Percentiles rank a stretch among this genome's conserved stretches.
These are phyloP conservation scores for Penicillium sp. DNA, from an alignment of 2,329 filamentous ascomycete species.

Conservation along the genomic window DNA sequence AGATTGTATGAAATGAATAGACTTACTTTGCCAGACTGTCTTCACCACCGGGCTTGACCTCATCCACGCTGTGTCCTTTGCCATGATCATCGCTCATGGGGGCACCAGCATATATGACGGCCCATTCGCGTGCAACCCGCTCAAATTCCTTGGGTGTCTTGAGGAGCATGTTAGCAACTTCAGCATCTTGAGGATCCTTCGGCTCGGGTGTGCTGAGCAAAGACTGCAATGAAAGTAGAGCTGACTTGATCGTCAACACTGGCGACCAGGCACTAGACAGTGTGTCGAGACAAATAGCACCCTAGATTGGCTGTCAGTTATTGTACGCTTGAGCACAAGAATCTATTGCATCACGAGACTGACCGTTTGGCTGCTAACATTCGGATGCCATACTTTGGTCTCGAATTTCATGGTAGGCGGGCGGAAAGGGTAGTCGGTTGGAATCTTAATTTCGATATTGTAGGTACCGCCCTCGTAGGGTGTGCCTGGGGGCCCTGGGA, in stretches of 20 bases:
- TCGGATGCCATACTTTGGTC: conserved; percentile 96
- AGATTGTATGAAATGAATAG: not conserved
- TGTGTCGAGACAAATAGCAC: conserved; percentile 95
- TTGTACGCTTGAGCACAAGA: not conserved
- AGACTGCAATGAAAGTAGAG: conserved; percentile 88
- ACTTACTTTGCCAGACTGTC: conserved; percentile 58
- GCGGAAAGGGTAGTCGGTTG: conserved; percentile 88
- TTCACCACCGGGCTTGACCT: conserved; percentile 59
- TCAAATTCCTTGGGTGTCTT: conserved; percentile 77
- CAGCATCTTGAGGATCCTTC: conserved; percentile 93
- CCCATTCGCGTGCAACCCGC: conserved; percentile 85
- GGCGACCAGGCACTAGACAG: conserved; percentile 90
- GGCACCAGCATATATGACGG: conserved; percentile 78
- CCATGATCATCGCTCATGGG: conserved; percentile 59
- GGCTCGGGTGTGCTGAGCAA: conserved; percentile 92
- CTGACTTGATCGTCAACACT: conserved; percentile 93
- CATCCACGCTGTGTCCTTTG: conserved; percentile 55
- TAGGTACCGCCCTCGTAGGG: conserved; percentile 88
- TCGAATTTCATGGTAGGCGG: conserved; percentile 88
- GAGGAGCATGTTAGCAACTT: conserved; percentile 89
- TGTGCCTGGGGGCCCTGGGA: conserved; percentile 85
- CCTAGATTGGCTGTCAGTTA: conserved; percentile 57
- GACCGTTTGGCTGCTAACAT: conserved; percentile 91
- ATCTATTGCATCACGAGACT: conserved; percentile 35
- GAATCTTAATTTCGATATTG: conserved; percentile 82